A percentile compares a stretch with the other conserved stretches of the same genome.
phyloP scores from a whole-genome alignment of 176 grass and related monocot species.

The Zoysia japonica region DNA sequence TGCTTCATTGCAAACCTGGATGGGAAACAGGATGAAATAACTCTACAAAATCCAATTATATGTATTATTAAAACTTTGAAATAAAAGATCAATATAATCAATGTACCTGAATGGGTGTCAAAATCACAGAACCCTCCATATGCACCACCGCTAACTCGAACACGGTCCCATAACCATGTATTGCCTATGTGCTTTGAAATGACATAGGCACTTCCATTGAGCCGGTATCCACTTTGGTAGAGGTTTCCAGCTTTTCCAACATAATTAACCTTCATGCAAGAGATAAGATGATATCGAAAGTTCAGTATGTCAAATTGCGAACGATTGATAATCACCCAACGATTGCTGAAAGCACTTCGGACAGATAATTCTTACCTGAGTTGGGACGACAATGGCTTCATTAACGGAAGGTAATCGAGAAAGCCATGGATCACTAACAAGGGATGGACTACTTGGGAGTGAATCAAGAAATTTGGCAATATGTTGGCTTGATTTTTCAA shows the following conservation, averaged over 20 bases:
- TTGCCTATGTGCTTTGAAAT: slow-evolving; percentile 96
- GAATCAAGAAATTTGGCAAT: slow-evolving; percentile 87
- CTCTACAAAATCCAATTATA: neutral
- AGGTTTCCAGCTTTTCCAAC: slow-evolving; percentile 94
- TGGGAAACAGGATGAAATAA: neutral
- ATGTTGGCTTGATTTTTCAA: slow-evolving; percentile 70
- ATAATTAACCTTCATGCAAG: slow-evolving; percentile 88
- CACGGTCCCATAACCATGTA: slow-evolving; percentile 94
- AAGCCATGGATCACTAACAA: slow-evolving; percentile 68
- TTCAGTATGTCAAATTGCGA: slow-evolving; percentile 17
- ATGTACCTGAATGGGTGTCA: slow-evolving; percentile 90
- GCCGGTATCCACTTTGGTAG: slow-evolving; percentile 89
- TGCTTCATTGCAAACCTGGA: neutral
- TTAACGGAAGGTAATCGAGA: slow-evolving; percentile 69
- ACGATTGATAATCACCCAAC: slow-evolving; percentile 4
- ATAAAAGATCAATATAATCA: slow-evolving; percentile 2
- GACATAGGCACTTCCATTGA: slow-evolving; percentile 93
- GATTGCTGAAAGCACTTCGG: slow-evolving; percentile 27
- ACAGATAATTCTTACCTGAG: slow-evolving; percentile 58
- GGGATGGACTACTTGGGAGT: slow-evolving; percentile 56
- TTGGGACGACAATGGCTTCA: slow-evolving; percentile 97
- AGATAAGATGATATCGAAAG: slow-evolving; percentile 30
- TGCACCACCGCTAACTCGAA: slow-evolving; percentile 95
- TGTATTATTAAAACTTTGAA: neutral
- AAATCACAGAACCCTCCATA: slow-evolving; percentile 99